phyloP scores from a whole-genome alignment of 106 monocot species.

The Allium fistulosum region DNA sequence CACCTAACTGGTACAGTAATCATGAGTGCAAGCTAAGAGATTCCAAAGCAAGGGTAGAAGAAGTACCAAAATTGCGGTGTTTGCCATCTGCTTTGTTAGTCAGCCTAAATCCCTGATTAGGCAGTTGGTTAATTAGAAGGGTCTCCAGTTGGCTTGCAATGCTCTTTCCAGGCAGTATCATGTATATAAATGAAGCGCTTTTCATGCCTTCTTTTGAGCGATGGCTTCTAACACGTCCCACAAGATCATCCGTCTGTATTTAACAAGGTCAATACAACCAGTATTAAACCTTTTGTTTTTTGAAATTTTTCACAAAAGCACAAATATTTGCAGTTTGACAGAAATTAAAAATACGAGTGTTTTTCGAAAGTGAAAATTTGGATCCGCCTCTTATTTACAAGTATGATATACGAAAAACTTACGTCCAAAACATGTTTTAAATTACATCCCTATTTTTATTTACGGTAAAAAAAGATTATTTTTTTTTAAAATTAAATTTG shows the following conservation, averaged over 20 bases:
- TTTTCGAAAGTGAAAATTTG: no score
- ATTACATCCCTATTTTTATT: no score
- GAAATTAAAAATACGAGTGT: no score
- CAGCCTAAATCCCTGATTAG: slow-evolving; percentile 53
- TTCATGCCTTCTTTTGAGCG: slow-evolving; percentile 73
- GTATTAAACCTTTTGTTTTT: no score
- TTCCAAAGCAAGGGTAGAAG: slow-evolving; percentile 25
- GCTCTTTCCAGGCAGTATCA: slow-evolving; percentile 88
- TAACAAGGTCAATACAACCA: background rate
- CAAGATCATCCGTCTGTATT: slow-evolving; percentile 86
- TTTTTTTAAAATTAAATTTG: no score
- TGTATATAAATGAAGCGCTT: slow-evolving; percentile 45
- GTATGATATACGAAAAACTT: no score
- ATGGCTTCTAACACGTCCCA: slow-evolving; percentile 65
- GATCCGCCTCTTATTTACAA: no score
- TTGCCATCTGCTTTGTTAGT: slow-evolving; percentile 76
- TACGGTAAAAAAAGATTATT: no score
- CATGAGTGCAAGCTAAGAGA: slow-evolving; percentile 23
- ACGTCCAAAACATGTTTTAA: no score
- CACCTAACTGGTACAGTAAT: background rate
- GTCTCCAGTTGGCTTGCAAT: slow-evolving; percentile 85
- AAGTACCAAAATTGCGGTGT: slow-evolving; percentile 83
- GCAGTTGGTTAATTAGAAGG: slow-evolving; percentile 94
- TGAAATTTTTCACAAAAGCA: no score
- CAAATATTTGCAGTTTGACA: no score